Evolutionary conservation across 1,284 basidiomycete species (phyloP).

Genomic region (Jaminaea rosea): DNA sequence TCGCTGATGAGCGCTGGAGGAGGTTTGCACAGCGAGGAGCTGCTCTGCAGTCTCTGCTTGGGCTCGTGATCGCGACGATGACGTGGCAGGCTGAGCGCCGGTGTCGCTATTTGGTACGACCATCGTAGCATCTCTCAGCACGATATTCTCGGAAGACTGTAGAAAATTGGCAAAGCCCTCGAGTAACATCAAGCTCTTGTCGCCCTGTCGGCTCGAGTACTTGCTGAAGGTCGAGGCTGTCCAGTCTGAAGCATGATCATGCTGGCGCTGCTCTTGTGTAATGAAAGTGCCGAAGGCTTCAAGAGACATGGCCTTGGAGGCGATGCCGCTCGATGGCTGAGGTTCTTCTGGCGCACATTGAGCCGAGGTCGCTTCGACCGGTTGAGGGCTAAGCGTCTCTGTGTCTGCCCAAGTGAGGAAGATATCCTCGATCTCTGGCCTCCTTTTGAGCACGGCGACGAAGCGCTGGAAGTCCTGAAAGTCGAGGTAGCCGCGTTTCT

Average conservation of each 20-base stretch:
- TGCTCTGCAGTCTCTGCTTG: constrained; percentile 4
- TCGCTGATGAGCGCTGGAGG: neutral
- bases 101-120: too few relatives aligned
- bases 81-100: too few relatives aligned
- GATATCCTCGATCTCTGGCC: constrained; percentile 65
- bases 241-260: too few relatives aligned
- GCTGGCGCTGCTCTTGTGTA: constrained; percentile 31
- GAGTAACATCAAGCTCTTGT: constrained; percentile 12
- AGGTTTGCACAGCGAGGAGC: too few relatives aligned
- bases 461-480: constrained; percentile 76
- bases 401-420: constrained; percentile 28
- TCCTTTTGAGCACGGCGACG: constrained; percentile 70
- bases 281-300: constrained; percentile 23
- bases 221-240: constrained; percentile 13
- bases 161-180: constrained; percentile 40
- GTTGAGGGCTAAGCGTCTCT: neutral
- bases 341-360: too few relatives aligned
- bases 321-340: too few relatives aligned
- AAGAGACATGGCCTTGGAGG: constrained; percentile 17
- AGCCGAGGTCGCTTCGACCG: too few relatives aligned
- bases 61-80: too few relatives aligned
- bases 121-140: too few relatives aligned
- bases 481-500: constrained; percentile 63
- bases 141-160: constrained; percentile 34
- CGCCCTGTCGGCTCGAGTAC: constrained; percentile 11